phyloP scores from a whole-genome alignment of 148 eudicot species.

The Limonium bicolor region DNA sequence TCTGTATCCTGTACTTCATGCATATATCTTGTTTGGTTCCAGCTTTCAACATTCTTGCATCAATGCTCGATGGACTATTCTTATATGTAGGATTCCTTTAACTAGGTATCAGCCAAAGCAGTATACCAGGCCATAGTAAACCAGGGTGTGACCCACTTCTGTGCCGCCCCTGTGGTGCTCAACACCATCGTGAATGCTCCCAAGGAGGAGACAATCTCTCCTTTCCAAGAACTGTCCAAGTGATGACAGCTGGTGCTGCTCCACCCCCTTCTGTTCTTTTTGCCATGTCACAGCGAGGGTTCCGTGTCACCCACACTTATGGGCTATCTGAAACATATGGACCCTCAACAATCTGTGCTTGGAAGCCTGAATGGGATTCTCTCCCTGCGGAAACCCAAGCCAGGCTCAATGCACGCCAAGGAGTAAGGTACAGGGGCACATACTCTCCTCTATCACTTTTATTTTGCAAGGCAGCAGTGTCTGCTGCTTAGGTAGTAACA shows the following conservation, averaged over 20 bases:
- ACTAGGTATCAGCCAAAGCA: constrained; percentile 70
- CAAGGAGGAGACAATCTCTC: constrained; percentile 55
- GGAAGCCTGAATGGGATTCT: constrained; percentile 96
- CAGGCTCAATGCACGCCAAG: constrained; percentile 67
- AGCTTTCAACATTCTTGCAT: not conserved
- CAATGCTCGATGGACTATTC: not conserved
- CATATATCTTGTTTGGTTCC: not conserved
- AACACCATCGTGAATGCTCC: constrained; percentile 67
- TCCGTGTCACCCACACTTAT: constrained; percentile 82
- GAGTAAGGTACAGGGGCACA: constrained; percentile 67
- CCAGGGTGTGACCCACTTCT: constrained; percentile 72
- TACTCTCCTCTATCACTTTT: no score
- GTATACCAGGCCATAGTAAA: constrained; percentile 71
- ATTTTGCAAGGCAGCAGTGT: no score
- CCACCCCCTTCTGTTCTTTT: constrained; percentile 74
- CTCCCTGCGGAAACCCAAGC: constrained; percentile 57
- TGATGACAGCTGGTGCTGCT: constrained; percentile 91
- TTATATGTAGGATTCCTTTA: not conserved
- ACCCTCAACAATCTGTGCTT: constrained; percentile 75
- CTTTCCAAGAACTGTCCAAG: constrained; percentile 56
- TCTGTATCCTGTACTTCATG: not conserved
- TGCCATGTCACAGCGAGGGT: constrained; percentile 61
- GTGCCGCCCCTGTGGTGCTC: constrained; percentile 96
- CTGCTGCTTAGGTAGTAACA: no score
- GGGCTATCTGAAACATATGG: constrained; percentile 90